Base-by-base conservation (phyloP, 768 basidiomycete genomes). In the Lactifluus subvellereus region DNA sequence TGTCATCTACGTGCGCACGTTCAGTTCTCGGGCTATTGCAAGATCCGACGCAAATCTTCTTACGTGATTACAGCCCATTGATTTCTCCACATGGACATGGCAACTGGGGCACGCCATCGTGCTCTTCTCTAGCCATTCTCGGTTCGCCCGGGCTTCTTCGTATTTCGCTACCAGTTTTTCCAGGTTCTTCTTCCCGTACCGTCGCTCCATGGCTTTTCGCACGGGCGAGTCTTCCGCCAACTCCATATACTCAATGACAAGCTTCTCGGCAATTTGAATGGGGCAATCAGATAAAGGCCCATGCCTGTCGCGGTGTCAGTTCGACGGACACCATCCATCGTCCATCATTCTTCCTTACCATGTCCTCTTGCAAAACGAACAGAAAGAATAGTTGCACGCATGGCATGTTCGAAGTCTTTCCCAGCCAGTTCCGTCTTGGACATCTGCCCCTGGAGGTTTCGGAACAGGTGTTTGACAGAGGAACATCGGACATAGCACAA, bases 21-120 rank as follows among this genome's bases (percentile, higher is more conserved):
- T 51, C 32, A 33, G 14, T 56, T 27, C 27, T 27, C 43, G 7
- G 6, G 30, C 30, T 7, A 10, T 37, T 51, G 42, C 50, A 16
- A 40, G 37, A 32, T 38, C 20, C 50, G 42, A 42, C 30, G 38
- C 49, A 22, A 38, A 40, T 43, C 48, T 4, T 69, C 74, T 64
- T 66, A 93, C 92, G 75, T 96, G 94, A 73, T 95, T 95, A 75
- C 94, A 95, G 2, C 93, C 93, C 62, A 80, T 67, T 18, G 79
- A 82, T 74, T 91, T 91, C 74, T 91, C 88, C 11, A 94, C 87
- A 62, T 82, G 77, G 14, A 89, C 80, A 18, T 72, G 69, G 74
- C 94, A 95, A 6, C 84, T 84, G 4, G 92, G 89, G 71, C 89
- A 91, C 20, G 77, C 76, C 73, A 80, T 87, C 11, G 93, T 89